Evolutionary conservation across 179 eudicot species (phyloP).

Genomic region (Spergularia azorica): DNA sequence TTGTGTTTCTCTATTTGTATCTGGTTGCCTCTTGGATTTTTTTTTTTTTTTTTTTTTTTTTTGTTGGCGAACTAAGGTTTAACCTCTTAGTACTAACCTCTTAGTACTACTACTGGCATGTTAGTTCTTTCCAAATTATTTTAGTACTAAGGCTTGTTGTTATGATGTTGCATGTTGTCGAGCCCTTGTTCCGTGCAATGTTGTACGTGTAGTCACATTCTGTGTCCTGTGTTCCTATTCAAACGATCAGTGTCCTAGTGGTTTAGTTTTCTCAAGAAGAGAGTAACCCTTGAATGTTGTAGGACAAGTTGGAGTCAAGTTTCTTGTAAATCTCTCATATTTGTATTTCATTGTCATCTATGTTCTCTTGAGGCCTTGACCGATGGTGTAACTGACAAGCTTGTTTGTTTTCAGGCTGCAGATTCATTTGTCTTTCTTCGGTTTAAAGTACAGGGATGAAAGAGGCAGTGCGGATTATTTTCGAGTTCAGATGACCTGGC

Average conservation of each 20-base stretch:
- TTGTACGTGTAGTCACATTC: too few species aligned
- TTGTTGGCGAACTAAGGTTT: neutral
- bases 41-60: too few species aligned
- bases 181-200: neutral
- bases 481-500: neutral
- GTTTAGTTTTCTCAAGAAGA: neutral
- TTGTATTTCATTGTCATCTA: neutral
- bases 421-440: neutral
- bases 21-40: too few species aligned
- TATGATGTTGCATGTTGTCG: neutral
- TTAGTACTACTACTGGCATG: neutral
- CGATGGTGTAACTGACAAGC: neutral
- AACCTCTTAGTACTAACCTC: neutral
- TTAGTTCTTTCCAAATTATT: neutral
- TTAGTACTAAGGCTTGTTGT: neutral
- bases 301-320: neutral
- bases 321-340: neutral
- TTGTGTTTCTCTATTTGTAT: neutral
- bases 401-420: neutral
- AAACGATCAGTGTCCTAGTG: neutral
- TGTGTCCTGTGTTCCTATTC: neutral
- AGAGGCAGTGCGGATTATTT: conserved; percentile 7
- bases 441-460: conserved; percentile 9
- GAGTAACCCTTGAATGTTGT: neutral
- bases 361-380: too few species aligned